Conservation (phyloP, 2,329 filamentous ascomycete genomes). For the Shiraia sp. region DNA sequence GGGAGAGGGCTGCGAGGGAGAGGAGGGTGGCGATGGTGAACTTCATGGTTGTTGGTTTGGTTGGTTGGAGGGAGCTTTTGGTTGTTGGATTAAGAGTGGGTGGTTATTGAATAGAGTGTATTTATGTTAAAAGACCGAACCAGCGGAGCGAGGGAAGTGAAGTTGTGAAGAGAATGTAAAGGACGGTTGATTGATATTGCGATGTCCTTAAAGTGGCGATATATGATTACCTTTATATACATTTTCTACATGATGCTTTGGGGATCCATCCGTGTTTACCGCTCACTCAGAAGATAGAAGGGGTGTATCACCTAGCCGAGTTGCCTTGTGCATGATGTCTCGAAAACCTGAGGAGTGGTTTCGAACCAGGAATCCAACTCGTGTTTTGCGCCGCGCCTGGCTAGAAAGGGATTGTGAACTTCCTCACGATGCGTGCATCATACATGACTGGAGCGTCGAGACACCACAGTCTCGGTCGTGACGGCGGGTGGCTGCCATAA, state of each 20-base stretch:
- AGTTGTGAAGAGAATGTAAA: conserved; percentile 1
- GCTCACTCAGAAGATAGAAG: too few relatives aligned
- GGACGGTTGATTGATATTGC: background rate
- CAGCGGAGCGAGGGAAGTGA: conserved; percentile 11
- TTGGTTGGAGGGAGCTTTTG: conserved; percentile 3
- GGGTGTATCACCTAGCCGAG: too few relatives aligned
- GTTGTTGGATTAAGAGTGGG: too few relatives aligned
- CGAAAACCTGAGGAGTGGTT: too few relatives aligned
- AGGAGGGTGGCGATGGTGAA: conserved; percentile 23
- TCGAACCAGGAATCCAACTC: too few relatives aligned
- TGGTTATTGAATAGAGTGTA: background rate
- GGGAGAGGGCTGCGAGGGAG: conserved; percentile 18
- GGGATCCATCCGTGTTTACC: too few relatives aligned
- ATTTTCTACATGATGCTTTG: background rate
- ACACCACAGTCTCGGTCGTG: background rate
- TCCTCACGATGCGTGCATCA: conserved; percentile 20
- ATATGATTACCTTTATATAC: background rate
- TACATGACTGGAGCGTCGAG: conserved; percentile 10
- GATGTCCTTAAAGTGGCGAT: too few relatives aligned
- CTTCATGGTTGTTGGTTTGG: conserved; percentile 20
- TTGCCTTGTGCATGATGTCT: too few relatives aligned
- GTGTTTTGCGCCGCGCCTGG: too few relatives aligned
- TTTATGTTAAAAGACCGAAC: conserved; percentile 15
- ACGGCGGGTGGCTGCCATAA: background rate
- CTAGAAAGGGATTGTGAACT: too few relatives aligned